These are phyloP conservation scores for Lentinus polychrous DNA, from an alignment of 1,284 basidiomycete genomes.

Conservation along the genomic window DNA sequence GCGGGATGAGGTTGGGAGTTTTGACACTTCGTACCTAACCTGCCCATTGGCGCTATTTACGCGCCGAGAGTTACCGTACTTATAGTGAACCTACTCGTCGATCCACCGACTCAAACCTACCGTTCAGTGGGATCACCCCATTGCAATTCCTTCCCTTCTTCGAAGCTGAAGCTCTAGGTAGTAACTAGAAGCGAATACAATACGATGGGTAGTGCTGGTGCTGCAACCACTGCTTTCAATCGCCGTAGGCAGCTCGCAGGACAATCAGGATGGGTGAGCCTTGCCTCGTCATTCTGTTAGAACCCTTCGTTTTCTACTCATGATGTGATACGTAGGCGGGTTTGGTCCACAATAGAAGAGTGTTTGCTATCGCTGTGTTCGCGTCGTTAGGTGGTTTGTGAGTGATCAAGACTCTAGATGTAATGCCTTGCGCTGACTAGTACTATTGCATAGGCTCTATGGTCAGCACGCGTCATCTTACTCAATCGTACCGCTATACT, in stretches of 20 bases:
- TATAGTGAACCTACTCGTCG: too few relatives aligned
- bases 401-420: conserved; percentile 23
- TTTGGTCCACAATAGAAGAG: conserved; percentile 49
- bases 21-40: too few relatives aligned
- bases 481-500: too few relatives aligned
- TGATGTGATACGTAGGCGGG: conserved; percentile 37
- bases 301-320: background rate
- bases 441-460: conserved; percentile 30
- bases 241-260: conserved; percentile 53
- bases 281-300: background rate
- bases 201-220: conserved; percentile 41
- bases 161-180: too few relatives aligned
- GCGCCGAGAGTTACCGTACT: too few relatives aligned
- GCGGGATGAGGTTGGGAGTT: too few relatives aligned
- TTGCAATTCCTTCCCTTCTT: too few relatives aligned
- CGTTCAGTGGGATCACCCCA: too few relatives aligned
- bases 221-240: conserved; percentile 30
- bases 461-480: conserved; percentile 9
- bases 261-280: conserved; percentile 57
- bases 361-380: conserved; percentile 61
- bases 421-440: too few relatives aligned
- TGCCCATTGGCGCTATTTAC: too few relatives aligned
- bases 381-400: conserved; percentile 66
- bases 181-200: too few relatives aligned
- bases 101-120: too few relatives aligned